Evolutionary conservation across 345 rosid genomes (phyloP).

Genomic region (Pistacia vera): DNA sequence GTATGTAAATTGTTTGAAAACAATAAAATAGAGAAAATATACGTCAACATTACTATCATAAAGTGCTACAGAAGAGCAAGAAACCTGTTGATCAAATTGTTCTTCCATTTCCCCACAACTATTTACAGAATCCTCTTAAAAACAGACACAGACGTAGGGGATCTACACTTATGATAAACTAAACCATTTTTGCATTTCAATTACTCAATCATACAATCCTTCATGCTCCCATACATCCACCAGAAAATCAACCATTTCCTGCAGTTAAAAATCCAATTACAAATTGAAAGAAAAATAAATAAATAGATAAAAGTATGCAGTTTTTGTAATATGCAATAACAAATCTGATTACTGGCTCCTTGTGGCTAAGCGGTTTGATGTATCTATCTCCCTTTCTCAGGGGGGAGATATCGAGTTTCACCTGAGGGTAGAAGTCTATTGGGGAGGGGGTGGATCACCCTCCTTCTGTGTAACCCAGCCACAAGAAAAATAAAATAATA

Average conservation of each 20-base stretch:
- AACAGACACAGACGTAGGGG: neutral
- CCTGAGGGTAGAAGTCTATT: too few relatives aligned
- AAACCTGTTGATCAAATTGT: slow-evolving; percentile 3
- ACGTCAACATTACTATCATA: neutral
- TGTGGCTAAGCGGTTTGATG: neutral
- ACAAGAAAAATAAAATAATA: neutral
- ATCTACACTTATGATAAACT: neutral
- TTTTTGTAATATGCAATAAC: neutral
- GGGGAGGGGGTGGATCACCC: neutral
- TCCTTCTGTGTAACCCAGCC: neutral
- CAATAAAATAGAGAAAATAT: neutral
- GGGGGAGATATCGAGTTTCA: neutral
- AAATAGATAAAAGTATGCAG: neutral
- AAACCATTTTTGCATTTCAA: neutral
- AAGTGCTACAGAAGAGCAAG: neutral
- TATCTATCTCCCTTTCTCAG: neutral
- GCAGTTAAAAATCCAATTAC: slow-evolving; percentile 16
- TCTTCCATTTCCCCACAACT: slow-evolving; percentile 12
- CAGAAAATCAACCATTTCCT: slow-evolving; percentile 66
- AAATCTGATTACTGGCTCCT: neutral
- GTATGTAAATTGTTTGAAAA: neutral
- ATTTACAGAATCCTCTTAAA: slow-evolving; percentile 17
- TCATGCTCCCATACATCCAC: slow-evolving; percentile 61
- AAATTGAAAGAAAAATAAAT: neutral
- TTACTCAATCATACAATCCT: slow-evolving; percentile 48